Evolutionary conservation across 805 yeast species (phyloP).

Genomic region (Metschnikowia anglica): DNA sequence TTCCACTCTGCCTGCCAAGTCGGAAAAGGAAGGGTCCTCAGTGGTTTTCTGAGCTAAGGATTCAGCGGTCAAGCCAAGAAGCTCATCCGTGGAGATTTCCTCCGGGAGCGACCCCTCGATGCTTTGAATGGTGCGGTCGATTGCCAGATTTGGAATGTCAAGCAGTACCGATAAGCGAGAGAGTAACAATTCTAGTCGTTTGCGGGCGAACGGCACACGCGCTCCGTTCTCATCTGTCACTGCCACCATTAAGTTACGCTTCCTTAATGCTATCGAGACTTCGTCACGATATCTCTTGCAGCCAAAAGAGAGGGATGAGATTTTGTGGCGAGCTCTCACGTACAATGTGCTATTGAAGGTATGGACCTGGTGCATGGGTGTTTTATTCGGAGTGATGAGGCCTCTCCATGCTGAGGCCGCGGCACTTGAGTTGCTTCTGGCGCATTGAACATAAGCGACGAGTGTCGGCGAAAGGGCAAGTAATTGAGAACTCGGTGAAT

Average conservation of each 20-base stretch:
- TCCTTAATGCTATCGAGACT: neutral
- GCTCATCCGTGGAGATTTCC: constrained; percentile 20
- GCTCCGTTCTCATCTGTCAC: constrained; percentile 3
- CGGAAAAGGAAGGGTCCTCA: constrained; percentile 36
- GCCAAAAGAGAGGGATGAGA: constrained; percentile 4
- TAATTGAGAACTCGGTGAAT: too few species aligned
- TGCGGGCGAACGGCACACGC: constrained; percentile 2
- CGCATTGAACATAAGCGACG: too few species aligned
- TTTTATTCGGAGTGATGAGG: too few species aligned
- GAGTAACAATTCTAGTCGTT: constrained; percentile 6
- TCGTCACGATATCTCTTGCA: too few species aligned
- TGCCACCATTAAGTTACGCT: neutral
- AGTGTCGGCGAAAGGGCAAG: too few species aligned
- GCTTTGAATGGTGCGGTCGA: neutral
- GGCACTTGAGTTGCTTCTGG: too few species aligned
- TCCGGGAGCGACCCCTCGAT: constrained; percentile 12
- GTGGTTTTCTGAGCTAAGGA: constrained; percentile 34
- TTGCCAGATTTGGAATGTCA: neutral
- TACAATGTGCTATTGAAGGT: too few species aligned
- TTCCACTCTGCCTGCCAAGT: constrained; percentile 39
- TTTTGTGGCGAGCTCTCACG: neutral
- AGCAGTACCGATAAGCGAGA: constrained; percentile 1
- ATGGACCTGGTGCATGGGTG: constrained; percentile 3
- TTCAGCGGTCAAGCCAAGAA: constrained; percentile 34
- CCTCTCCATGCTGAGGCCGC: too few species aligned